These are phyloP conservation scores for Pythium vanterpoolii DNA, from an alignment of 352 stramenopile genomes.

Conservation along the genomic window DNA sequence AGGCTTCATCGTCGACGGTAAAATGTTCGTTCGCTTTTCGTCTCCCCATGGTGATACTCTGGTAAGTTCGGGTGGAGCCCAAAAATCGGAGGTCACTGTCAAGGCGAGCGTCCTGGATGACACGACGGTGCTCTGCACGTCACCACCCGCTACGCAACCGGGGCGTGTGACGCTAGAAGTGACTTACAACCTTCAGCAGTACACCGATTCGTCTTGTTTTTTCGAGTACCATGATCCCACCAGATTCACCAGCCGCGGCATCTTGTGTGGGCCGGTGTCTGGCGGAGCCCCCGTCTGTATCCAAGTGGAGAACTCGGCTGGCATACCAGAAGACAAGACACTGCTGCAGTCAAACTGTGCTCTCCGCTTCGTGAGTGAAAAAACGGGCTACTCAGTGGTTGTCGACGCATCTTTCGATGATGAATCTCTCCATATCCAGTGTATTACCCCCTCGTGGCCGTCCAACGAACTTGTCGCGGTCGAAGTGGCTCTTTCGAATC, in stretches of 20 bases:
- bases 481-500: conserved; percentile 27
- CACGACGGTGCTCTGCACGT: conserved; percentile 48
- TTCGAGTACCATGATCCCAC: conserved; percentile 69
- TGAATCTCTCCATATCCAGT: conserved; percentile 30
- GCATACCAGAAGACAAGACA: conserved; percentile 36
- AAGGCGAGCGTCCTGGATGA: conserved; percentile 48
- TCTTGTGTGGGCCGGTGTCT: conserved; percentile 53
- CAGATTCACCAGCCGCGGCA: conserved; percentile 35
- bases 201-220: conserved; percentile 55
- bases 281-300: conserved; percentile 49
- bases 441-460: conserved; percentile 44
- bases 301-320: conserved; percentile 34
- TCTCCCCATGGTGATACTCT: conserved; percentile 31
- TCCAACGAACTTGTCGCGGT: conserved; percentile 55
- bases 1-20: conserved; percentile 54
- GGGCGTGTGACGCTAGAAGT: conserved; percentile 48
- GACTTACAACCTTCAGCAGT: conserved; percentile 75
- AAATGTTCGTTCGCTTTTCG: conserved; percentile 66
- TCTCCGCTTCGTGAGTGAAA: conserved; percentile 51
- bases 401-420: conserved; percentile 43
- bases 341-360: conserved; percentile 32
- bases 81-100: conserved; percentile 41
- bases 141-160: conserved; percentile 30
- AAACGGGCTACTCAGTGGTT: conserved; percentile 13
- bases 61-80: conserved; percentile 25